Percentiles rank a stretch among this genome's conserved stretches.
Evolutionary conservation across 2,329 filamentous ascomycete species (phyloP).

Genomic region (Xylariaceae sp.): DNA sequence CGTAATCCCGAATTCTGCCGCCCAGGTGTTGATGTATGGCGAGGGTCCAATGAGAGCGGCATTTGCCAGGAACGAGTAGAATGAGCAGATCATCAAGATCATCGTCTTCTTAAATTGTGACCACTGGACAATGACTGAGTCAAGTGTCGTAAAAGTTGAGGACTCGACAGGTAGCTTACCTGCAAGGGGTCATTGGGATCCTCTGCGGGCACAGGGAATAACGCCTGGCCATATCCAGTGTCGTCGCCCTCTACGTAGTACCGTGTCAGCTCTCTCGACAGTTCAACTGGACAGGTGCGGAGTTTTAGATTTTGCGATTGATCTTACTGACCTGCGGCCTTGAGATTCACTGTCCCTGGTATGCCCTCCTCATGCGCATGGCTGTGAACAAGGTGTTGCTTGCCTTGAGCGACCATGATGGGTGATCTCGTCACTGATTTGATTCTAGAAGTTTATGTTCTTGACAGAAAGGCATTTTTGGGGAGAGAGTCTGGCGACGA

Average conservation of each 20-base stretch:
- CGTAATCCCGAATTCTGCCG: constrained; percentile 49
- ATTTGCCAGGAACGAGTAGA: constrained; percentile 58
- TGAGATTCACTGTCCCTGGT: constrained; percentile 28
- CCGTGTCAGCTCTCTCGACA: no score
- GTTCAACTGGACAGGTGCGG: no score
- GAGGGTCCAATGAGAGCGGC: constrained; percentile 54
- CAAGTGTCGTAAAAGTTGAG: background rate
- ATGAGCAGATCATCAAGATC: constrained; percentile 52
- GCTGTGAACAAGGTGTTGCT: constrained; percentile 25
- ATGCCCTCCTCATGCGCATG: constrained; percentile 29
- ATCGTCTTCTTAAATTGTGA: constrained; percentile 52
- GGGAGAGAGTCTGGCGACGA: no score
- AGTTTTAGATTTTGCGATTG: background rate
- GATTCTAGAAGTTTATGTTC: no score
- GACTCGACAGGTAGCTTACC: constrained; percentile 11
- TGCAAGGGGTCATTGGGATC: constrained; percentile 30
- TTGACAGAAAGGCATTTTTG: no score
- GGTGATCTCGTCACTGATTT: no score
- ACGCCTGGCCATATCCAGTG: constrained; percentile 26
- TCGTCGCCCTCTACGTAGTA: constrained; percentile 26
- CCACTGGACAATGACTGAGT: constrained; percentile 40
- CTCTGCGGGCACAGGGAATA: constrained; percentile 28
- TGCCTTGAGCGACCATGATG: no score
- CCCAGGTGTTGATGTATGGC: constrained; percentile 54
- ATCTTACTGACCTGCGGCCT: constrained; percentile 21